A percentile compares a stretch with the other conserved stretches of the same genome.
Evolutionary conservation across 1,139 yeast genomes (phyloP).

Genomic region (Geotrichum fermentans): DNA sequence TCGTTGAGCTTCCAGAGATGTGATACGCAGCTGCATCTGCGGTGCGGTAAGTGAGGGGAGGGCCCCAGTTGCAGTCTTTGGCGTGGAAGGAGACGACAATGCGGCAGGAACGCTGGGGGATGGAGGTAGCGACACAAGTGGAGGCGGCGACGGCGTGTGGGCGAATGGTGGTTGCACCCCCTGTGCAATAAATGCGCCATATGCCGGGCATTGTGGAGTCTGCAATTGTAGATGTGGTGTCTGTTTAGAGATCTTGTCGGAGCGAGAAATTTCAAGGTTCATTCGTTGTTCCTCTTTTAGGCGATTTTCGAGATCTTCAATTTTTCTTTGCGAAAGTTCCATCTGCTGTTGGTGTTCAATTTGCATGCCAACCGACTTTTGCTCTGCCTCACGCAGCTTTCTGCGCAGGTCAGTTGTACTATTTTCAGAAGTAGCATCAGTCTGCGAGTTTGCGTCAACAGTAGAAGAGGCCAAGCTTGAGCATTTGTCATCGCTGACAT

Average conservation of each 20-base stretch:
- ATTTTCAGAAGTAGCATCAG: not conserved
- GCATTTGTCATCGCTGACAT: not conserved
- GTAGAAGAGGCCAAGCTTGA: not conserved
- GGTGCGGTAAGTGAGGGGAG: constrained; percentile 1
- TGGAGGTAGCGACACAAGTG: not conserved
- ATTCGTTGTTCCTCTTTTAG: constrained; percentile 23
- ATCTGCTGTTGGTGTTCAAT: constrained; percentile 32
- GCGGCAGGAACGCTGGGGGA: not conserved
- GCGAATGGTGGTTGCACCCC: not conserved
- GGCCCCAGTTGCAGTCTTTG: not conserved
- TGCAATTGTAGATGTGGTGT: not conserved
- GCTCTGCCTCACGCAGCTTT: constrained; percentile 30
- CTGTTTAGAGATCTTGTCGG: not conserved
- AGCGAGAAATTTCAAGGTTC: constrained; percentile 7
- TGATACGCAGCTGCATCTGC: constrained; percentile 26
- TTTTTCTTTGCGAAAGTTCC: constrained; percentile 29
- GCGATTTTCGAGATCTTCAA: constrained; percentile 27
- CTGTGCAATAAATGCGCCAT: not conserved
- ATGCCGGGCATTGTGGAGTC: not conserved
- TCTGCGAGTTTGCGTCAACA: not conserved
- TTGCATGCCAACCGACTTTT: constrained; percentile 27
- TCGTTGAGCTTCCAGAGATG: constrained; percentile 47
- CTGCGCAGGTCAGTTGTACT: constrained; percentile 21
- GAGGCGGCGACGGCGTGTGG: not conserved
- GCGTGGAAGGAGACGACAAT: not conserved